phyloP scores from a whole-genome alignment of 2,329 filamentous ascomycete species.

The Sclerotinia subarctica region DNA sequence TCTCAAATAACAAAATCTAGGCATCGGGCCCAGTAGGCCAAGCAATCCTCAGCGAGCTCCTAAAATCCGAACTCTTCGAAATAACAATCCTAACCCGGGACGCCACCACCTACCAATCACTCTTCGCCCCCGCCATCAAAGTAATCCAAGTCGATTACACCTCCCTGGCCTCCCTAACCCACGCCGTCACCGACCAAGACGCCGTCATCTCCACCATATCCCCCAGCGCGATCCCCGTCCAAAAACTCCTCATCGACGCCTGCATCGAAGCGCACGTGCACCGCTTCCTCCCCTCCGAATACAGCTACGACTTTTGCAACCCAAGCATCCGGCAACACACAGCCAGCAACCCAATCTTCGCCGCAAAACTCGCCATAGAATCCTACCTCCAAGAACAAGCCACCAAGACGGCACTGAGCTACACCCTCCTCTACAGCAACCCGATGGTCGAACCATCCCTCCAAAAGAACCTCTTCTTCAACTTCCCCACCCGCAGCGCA shows the following conservation, averaged over 20 bases:
- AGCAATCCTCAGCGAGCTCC: constrained; percentile 36
- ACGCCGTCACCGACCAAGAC: constrained; percentile 34
- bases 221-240: constrained; percentile 7
- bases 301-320: constrained; percentile 38
- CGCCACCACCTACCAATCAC: constrained; percentile 29
- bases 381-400: constrained; percentile 26
- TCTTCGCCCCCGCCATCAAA: constrained; percentile 28
- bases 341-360: not conserved
- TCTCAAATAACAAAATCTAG: constrained; percentile 15
- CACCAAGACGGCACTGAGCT: constrained; percentile 38
- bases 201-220: constrained; percentile 27
- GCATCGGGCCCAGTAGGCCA: constrained; percentile 38
- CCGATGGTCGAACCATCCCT: constrained; percentile 39
- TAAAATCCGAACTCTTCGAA: constrained; percentile 33
- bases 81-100: constrained; percentile 39
- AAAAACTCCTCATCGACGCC: constrained; percentile 48
- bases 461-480: constrained; percentile 44
- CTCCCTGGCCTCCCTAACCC: constrained; percentile 23
- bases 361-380: constrained; percentile 12
- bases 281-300: constrained; percentile 58
- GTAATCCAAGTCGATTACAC: constrained; percentile 27
- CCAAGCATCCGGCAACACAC: not conserved
- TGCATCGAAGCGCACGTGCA: constrained; percentile 55
- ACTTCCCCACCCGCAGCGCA: constrained; percentile 39
- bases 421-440: constrained; percentile 10